Conservation (phyloP, 2,329 filamentous ascomycete genomes). For the Colletotrichum tropicicola region DNA sequence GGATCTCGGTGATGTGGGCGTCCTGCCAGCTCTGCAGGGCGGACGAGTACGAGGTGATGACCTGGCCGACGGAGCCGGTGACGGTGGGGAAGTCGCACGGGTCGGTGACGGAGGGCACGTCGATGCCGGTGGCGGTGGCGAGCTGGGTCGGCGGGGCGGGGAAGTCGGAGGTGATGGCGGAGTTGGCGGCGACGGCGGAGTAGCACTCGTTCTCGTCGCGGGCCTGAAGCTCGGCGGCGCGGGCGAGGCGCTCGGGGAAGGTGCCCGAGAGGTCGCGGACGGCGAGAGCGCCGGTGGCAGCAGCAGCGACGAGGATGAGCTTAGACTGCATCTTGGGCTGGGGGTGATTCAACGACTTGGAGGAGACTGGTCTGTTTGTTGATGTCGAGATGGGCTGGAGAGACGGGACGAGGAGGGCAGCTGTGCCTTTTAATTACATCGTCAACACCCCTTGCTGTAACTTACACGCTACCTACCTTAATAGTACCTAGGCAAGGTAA, state of each 20-base stretch:
- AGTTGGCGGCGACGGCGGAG: slow-evolving; percentile 27
- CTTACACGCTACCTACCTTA: no score
- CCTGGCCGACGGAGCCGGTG: slow-evolving; percentile 36
- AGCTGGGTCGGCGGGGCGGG: slow-evolving; percentile 28
- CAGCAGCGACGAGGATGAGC: slow-evolving; percentile 12
- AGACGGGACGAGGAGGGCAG: neutral
- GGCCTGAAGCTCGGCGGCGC: slow-evolving; percentile 16
- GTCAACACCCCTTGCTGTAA: no score
- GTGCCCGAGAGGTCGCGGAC: slow-evolving; percentile 15
- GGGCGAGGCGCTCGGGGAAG: slow-evolving; percentile 4
- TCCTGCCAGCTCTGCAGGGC: slow-evolving; percentile 36
- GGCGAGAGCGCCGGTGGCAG: slow-evolving; percentile 12
- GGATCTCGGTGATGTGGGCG: slow-evolving; percentile 31
- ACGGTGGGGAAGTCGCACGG: slow-evolving; percentile 36
- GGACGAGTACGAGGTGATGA: slow-evolving; percentile 35
- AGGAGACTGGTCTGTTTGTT: neutral
- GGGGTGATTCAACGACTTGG: neutral
- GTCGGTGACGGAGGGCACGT: slow-evolving; percentile 31
- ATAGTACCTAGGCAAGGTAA: no score
- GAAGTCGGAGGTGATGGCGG: slow-evolving; percentile 29
- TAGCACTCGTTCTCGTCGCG: slow-evolving; percentile 18
- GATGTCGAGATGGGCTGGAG: no score
- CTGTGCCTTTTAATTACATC: no score
- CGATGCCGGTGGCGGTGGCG: slow-evolving; percentile 33
- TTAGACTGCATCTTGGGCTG: slow-evolving; percentile 22